Evolutionary conservation across 495 filamentous ascomycete genomes (phyloP).

Genomic region (Xylaria grammica): DNA sequence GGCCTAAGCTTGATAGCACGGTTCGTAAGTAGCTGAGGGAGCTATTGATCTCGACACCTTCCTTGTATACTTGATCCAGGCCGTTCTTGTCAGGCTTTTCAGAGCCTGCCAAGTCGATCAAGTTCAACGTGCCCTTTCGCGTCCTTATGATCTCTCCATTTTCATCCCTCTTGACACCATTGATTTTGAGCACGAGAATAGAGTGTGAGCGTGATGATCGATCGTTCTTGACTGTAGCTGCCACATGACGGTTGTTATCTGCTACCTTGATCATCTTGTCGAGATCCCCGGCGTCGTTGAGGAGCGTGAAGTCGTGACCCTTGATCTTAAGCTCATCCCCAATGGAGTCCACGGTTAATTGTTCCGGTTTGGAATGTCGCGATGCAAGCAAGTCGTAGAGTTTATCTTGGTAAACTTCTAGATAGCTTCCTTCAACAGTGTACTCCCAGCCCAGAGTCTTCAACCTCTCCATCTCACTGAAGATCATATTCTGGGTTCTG

Average conservation of each 20-base stretch:
- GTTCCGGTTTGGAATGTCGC: constrained; percentile 88
- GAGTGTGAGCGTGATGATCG: constrained; percentile 92
- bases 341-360: constrained; percentile 68
- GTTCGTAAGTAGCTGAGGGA: constrained; percentile 90
- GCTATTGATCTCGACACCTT: constrained; percentile 98
- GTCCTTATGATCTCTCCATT: constrained; percentile 82
- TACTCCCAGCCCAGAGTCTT: constrained; percentile 94
- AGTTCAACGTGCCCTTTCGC: constrained; percentile 91
- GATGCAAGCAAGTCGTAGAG: constrained; percentile 89
- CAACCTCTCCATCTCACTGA: constrained; percentile 78
- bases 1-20: constrained; percentile 88
- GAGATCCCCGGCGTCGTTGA: constrained; percentile 75
- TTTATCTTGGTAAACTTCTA: constrained; percentile 99
- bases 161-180: constrained; percentile 57
- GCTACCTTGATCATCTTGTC: constrained; percentile 85
- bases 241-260: constrained; percentile 83
- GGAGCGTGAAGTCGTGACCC: constrained; percentile 58
- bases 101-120: constrained; percentile 94
- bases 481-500: constrained; percentile 88
- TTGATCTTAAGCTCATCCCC: constrained; percentile 69
- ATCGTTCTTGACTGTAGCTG: constrained; percentile 95
- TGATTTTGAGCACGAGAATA: constrained; percentile 92
- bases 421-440: constrained; percentile 90
- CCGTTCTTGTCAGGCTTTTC: constrained; percentile 86
- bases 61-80: constrained; percentile 81